Base-by-base conservation (phyloP, 2,329 filamentous ascomycete species). In the Didymosphaeria variabile region DNA sequence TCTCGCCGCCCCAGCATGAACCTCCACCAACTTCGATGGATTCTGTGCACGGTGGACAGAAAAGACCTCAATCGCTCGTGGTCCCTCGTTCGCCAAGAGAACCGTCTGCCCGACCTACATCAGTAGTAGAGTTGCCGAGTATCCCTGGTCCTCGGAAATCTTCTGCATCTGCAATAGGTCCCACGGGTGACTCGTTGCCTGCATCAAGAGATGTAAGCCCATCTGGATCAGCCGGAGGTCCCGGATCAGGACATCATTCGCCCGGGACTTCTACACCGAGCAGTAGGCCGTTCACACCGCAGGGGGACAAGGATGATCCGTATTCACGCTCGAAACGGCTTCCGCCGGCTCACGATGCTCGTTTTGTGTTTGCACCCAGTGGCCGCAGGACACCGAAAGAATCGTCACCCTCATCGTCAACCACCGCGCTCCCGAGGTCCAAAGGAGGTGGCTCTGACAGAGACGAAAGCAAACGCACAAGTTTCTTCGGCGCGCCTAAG, bases 261-360 rank as follows among this genome's bases (percentile, higher is more conserved):
- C 79, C 79, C 40, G 77, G 79, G 53, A 81, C 83, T 10, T 77
- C 80, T n/a, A 86, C 79, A 69, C 78, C 87, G 21, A 87, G 89
- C 68, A 88, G 90, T 29, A 88, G 91, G 62, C 90, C 92, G 0
- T 90, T 92, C 65, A 94, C 92, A 2, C 93, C 93, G 4, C 85
- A 88, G 19, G 92, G 91, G 29, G 93, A 96, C 61, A 84, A 83
- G 54, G 91, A 97, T 73, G 93, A 97, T 69, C 93, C 93, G 0
- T 97, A 97, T 72, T 89, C 92, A n/a, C 91, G 92, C 63, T 89
- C 87, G 68, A 93, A 90, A 70, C 89, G 93, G 55, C 87, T 88
- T 2, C 89, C 90, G 1, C 92, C 90, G 67, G 82, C 85, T 29
- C 87, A 86, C 47, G 93, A 97, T 70, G 86, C 90, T 7, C 87